A percentile compares a stretch with the other conserved stretches of the same genome.
phyloP scores from a whole-genome alignment of 768 basidiomycete species.

The Boletus tomentosulus region DNA sequence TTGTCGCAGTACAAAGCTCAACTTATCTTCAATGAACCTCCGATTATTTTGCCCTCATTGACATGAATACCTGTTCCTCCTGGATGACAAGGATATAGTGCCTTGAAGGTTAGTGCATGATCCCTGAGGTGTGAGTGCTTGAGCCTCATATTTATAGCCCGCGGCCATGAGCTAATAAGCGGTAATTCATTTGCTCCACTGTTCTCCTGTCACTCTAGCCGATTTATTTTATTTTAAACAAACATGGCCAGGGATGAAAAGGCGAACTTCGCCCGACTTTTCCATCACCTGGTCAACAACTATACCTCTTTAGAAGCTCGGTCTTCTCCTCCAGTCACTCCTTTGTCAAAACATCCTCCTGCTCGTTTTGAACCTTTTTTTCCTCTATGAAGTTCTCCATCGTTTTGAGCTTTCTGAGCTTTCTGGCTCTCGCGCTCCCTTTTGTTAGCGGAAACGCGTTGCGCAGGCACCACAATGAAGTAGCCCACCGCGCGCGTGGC shows the following conservation, averaged over 20 bases:
- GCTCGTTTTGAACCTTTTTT: not conserved
- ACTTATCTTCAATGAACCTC: not conserved
- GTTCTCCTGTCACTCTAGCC: slow-evolving; percentile 19
- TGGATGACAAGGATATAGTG: too few relatives aligned
- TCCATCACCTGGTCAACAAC: slow-evolving; percentile 1
- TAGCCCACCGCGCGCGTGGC: slow-evolving; percentile 43
- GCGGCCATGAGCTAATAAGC: not conserved
- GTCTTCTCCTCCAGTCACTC: slow-evolving; percentile 19
- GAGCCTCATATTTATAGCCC: too few relatives aligned
- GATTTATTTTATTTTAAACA: slow-evolving; percentile 8
- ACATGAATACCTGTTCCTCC: too few relatives aligned
- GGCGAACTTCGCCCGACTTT: not conserved
- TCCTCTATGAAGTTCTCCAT: slow-evolving; percentile 23
- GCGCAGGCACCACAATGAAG: slow-evolving; percentile 39
- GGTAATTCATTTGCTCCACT: not conserved
- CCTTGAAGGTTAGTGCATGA: not conserved
- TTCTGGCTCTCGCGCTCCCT: slow-evolving; percentile 33
- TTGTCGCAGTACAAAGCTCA: not conserved
- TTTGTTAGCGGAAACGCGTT: slow-evolving; percentile 29
- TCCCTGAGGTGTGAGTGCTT: too few relatives aligned
- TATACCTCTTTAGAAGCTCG: slow-evolving; percentile 3
- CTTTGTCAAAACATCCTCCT: slow-evolving; percentile 9
- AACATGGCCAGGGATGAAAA: slow-evolving; percentile 6
- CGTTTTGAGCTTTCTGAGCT: slow-evolving; percentile 33
- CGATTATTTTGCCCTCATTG: too few relatives aligned